Percentiles rank a stretch among this genome's conserved stretches.
These are phyloP conservation scores for Pseudodiploospora longispora DNA, from an alignment of 2,329 filamentous ascomycete species.

Conservation along the genomic window DNA sequence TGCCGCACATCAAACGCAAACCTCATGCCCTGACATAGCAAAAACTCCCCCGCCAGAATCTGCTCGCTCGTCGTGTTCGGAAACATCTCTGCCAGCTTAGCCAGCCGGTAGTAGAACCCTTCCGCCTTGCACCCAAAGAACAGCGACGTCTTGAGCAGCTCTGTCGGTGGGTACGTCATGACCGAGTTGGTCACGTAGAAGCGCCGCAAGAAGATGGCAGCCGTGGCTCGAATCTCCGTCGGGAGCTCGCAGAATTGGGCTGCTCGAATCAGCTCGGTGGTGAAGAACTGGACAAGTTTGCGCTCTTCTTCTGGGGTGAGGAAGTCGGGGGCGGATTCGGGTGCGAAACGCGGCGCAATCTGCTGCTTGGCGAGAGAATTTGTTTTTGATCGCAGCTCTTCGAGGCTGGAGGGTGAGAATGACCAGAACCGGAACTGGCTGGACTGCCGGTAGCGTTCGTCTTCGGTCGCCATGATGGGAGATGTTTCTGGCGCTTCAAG, in stretches of 20 bases:
- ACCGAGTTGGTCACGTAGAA: conserved; percentile 95
- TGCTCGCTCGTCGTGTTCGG: conserved; percentile 67
- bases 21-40: conserved; percentile 82
- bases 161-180: conserved; percentile 91
- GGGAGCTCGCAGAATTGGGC: conserved; percentile 45
- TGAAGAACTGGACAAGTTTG: conserved; percentile 72
- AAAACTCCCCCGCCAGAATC: conserved; percentile 83
- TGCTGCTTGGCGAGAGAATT: conserved; percentile 63
- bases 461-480: conserved; percentile 64
- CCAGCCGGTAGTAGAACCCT: conserved; percentile 62
- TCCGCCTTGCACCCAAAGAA: conserved; percentile 95
- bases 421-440: conserved; percentile 93
- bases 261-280: conserved; percentile 48
- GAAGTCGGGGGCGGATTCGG: conserved; percentile 59
- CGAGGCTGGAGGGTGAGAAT: conserved; percentile 67
- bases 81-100: conserved; percentile 61
- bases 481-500: too few species aligned
- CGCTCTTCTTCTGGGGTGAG: conserved; percentile 78
- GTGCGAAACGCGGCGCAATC: conserved; percentile 50
- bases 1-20: conserved; percentile 93
- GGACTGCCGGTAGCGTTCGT: conserved; percentile 81
- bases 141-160: conserved; percentile 80
- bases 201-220: conserved; percentile 80
- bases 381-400: conserved; percentile 65
- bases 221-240: conserved; percentile 53